These are phyloP conservation scores for Thecaphora thlaspeos DNA, from an alignment of 1,284 basidiomycete species.

Conservation along the genomic window DNA sequence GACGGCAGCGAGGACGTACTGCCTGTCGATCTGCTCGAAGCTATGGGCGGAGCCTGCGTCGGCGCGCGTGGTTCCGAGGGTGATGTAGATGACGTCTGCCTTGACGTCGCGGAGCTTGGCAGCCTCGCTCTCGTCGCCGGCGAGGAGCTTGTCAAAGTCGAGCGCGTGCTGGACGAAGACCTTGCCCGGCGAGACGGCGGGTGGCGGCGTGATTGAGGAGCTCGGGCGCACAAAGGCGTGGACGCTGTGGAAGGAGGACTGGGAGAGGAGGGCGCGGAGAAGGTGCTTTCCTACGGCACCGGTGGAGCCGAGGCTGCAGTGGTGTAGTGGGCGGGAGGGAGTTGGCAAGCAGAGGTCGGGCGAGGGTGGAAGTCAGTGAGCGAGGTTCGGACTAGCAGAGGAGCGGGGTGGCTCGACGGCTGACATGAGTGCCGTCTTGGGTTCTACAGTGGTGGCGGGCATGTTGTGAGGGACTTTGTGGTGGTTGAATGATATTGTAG, in stretches of 20 bases:
- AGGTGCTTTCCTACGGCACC: constrained; percentile 43
- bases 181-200: constrained; percentile 43
- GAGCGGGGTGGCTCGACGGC: too few species aligned
- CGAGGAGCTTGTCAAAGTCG: constrained; percentile 35
- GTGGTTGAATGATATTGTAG: too few species aligned
- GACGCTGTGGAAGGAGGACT: constrained; percentile 61
- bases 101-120: constrained; percentile 18
- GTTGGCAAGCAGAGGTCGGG: too few species aligned
- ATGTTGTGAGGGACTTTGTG: too few species aligned
- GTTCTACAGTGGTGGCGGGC: too few species aligned
- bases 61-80: constrained; percentile 39
- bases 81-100: constrained; percentile 24
- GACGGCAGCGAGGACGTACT: constrained; percentile 72
- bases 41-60: constrained; percentile 66
- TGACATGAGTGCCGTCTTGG: too few species aligned
- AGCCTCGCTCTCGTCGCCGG: constrained; percentile 7
- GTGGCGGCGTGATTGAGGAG: constrained; percentile 57
- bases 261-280: constrained; percentile 23
- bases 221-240: constrained; percentile 66
- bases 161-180: constrained; percentile 21
- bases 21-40: constrained; percentile 74
- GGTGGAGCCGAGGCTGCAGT: constrained; percentile 27
- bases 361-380: too few species aligned
- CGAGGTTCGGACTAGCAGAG: too few species aligned
- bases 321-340: too few species aligned